Conservation (phyloP, 1,284 basidiomycete genomes). For the Rhodofomes roseus region DNA sequence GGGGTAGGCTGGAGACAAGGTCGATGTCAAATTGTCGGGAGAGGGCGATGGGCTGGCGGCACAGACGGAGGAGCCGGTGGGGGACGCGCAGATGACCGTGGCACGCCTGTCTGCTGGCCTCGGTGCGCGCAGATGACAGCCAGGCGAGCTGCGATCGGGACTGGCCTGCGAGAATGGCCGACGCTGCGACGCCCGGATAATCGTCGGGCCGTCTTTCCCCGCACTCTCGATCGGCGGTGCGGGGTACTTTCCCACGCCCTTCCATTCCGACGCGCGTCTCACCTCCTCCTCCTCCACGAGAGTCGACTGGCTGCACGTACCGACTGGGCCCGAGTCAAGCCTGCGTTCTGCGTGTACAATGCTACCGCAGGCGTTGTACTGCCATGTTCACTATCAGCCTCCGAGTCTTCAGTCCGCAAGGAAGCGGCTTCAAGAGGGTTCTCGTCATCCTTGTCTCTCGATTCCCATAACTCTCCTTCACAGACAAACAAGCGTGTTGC, state of each 20-base stretch:
- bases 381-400: too few species aligned
- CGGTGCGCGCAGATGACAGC: neutral
- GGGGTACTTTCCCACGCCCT: neutral
- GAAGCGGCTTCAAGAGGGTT: too few species aligned
- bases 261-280: neutral
- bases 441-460: too few species aligned
- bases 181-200: neutral
- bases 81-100: neutral
- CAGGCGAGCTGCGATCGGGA: neutral
- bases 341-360: too few species aligned
- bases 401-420: too few species aligned
- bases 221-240: conserved; percentile 1
- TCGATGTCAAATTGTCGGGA: too few species aligned
- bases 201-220: conserved; percentile 6
- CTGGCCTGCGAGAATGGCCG: neutral
- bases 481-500: conserved; percentile 10
- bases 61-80: too few species aligned
- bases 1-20: neutral
- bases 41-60: neutral
- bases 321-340: too few species aligned
- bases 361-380: too few species aligned
- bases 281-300: too few species aligned
- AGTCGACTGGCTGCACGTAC: too few species aligned
- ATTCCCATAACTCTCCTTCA: neutral
- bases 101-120: neutral